Percentiles rank a stretch among this genome's conserved stretches.
phyloP scores from a whole-genome alignment of 179 eudicot genomes.

The Dionaea muscipula region DNA sequence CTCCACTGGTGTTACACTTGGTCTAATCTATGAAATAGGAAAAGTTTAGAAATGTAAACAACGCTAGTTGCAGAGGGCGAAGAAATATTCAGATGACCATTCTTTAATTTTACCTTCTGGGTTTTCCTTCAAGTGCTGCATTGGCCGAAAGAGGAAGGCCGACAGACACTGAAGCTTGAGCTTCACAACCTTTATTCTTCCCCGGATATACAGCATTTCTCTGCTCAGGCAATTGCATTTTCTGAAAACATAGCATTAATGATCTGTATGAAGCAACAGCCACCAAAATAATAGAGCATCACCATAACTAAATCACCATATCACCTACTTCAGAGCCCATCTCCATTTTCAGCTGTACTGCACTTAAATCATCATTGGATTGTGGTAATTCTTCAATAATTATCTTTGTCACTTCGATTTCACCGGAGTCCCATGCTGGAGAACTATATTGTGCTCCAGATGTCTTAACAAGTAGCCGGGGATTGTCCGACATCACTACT shows the following conservation, averaged over 20 bases:
- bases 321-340: slow-evolving; percentile 34
- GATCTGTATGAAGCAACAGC: slow-evolving; percentile 8
- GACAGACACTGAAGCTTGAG: slow-evolving; percentile 12
- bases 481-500: slow-evolving; percentile 26
- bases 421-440: slow-evolving; percentile 12
- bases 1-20: slow-evolving; percentile 28
- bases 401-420: slow-evolving; percentile 9
- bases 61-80: not conserved
- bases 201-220: slow-evolving; percentile 19
- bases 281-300: slow-evolving; percentile 3
- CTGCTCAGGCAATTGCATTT: slow-evolving; percentile 37
- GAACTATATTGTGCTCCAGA: slow-evolving; percentile 13
- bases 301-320: slow-evolving; percentile 11
- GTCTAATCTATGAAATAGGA: slow-evolving; percentile 51
- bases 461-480: slow-evolving; percentile 13
- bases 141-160: slow-evolving; percentile 22
- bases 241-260: slow-evolving; percentile 38
- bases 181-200: slow-evolving; percentile 14
- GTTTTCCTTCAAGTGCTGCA: slow-evolving; percentile 54
- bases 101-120: slow-evolving; percentile 37
- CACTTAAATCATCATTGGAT: slow-evolving; percentile 10
- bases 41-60: not conserved
- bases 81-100: not conserved
- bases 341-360: slow-evolving; percentile 19
- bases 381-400: slow-evolving; percentile 19